Conservation (phyloP, 139 green algal species). For the Chlamydomonas schloesseri region DNA sequence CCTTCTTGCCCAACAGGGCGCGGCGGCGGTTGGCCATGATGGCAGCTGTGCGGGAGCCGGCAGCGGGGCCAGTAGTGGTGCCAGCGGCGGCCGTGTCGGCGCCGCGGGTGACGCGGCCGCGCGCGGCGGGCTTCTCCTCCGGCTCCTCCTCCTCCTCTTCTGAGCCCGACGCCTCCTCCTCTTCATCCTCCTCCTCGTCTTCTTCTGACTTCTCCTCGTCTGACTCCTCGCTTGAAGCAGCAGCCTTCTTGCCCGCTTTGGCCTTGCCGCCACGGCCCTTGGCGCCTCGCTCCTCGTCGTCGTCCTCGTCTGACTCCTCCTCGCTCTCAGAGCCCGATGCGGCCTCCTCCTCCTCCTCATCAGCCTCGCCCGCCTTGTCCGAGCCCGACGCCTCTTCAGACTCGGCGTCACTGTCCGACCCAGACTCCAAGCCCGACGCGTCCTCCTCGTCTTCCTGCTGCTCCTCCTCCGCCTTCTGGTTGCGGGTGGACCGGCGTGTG, state of each 20-base stretch:
- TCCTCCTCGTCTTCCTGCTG: neutral
- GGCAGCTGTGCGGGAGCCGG: neutral
- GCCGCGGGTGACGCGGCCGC: neutral
- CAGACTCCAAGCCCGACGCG: neutral
- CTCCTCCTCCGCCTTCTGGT: neutral
- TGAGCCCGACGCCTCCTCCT: neutral
- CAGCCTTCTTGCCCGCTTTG: too few relatives aligned
- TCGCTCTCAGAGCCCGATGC: neutral
- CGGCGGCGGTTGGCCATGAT: slow-evolving; percentile 31
- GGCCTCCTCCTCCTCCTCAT: neutral
- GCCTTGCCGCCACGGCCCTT: too few relatives aligned
- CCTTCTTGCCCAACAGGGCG: neutral
- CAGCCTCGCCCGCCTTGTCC: neutral
- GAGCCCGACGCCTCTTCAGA: neutral
- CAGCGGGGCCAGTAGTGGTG: neutral
- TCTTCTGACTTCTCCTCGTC: neutral
- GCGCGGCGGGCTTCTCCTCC: neutral
- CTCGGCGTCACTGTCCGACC: neutral
- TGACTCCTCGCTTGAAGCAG: neutral
- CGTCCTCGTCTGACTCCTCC: neutral
- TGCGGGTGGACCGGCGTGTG: neutral
- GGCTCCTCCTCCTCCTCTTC: slow-evolving; percentile 1
- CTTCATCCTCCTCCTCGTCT: neutral
- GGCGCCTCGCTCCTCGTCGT: neutral
- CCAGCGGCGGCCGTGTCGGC: neutral